Base-by-base conservation (phyloP, 345 rosid genomes). In the Euclidium syriacum region DNA sequence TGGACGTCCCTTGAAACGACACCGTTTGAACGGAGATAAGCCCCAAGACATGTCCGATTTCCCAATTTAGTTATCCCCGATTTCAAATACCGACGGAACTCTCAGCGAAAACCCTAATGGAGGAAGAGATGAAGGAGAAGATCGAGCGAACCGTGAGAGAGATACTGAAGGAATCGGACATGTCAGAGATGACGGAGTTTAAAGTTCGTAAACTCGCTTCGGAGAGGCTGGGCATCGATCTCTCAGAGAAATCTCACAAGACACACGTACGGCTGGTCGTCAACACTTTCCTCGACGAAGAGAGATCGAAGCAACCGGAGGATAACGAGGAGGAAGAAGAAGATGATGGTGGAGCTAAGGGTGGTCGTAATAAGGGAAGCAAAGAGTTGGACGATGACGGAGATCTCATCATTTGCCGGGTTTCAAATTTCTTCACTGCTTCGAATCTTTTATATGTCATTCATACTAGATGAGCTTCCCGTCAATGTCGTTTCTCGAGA, bases 321-420 rank as follows among this genome's bases (percentile, higher is more conserved):
- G 29, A 43, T 11, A 25, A 17, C 25, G 52, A 58, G 2, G 56
- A 64, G 20, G 74, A 64, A 38, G 69, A 62, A 19, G 71, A 52
- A 23, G 69, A 52, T 24, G 74, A 49, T 29, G 76, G 32, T 1
- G 58, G 40, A 25, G 55, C 6, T 10, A 39, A 67, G 4, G 75
- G 33, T 38, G 47, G 20, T 15, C 16, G 62, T 43, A 30, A 73
- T 43, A 30, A 73, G 11, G 74, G 73, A 35, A 43, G 18, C 26
- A 68, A 75, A 48, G 87, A 88, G 84, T 80, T 70, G 2, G 89
- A 85, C 41, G 96, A 92, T 39, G 88, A 80, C 2, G 96, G 96
- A 2, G 84, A 92, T 72, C 90, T 81, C 64, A 76, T 92, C 64
- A 66, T 92, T 77, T 87, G 97, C 68, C 71, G 77, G 79, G 98